Conservation (phyloP, 2,329 filamentous ascomycete species). For the Ceratocystis alfenasii region DNA sequence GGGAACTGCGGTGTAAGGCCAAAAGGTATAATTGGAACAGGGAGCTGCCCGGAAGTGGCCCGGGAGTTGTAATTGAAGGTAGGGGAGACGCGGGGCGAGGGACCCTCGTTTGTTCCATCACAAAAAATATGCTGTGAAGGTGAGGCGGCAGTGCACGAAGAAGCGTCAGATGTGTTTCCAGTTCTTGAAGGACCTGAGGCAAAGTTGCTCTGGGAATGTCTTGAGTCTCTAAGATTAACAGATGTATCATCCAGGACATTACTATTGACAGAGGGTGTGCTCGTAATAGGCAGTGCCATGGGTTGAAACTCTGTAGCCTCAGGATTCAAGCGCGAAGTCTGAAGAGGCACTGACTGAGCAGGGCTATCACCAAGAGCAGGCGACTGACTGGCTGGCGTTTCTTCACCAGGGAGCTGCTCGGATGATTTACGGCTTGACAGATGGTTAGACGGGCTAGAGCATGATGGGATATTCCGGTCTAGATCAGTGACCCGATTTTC, state of each 20-base stretch:
- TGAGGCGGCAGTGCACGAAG: not conserved
- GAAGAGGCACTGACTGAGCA: not conserved
- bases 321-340: not conserved
- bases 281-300: not conserved
- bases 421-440: not conserved
- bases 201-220: not conserved
- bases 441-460: not conserved
- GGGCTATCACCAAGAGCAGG: not conserved
- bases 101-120: slow-evolving; percentile 4
- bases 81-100: not conserved
- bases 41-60: not conserved
- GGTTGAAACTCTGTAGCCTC: slow-evolving; percentile 10
- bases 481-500: not conserved
- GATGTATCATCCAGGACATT: not conserved
- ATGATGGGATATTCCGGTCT: not conserved
- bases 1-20: slow-evolving; percentile 1
- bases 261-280: not conserved
- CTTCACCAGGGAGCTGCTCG: not conserved
- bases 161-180: not conserved
- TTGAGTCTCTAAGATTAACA: not conserved
- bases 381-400: not conserved
- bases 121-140: not conserved
- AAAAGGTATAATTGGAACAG: slow-evolving; percentile 8
- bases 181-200: not conserved
- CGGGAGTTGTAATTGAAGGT: not conserved